Percentiles rank a stretch among this genome's conserved stretches.
Evolutionary conservation across 176 grass and related monocot species (phyloP).

Genomic region (Aegilops speltoides): DNA sequence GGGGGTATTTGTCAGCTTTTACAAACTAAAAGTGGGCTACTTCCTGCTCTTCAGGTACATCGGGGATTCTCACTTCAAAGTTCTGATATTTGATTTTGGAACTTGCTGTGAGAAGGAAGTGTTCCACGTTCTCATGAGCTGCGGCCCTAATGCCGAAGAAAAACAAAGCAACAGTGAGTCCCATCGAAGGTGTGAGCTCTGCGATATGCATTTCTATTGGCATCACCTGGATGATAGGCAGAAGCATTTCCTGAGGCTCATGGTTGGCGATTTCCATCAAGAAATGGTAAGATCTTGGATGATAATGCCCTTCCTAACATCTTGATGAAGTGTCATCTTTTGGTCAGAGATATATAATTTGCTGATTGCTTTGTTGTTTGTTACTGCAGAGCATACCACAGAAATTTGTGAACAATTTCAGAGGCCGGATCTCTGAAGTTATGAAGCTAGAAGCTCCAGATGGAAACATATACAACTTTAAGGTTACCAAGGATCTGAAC

Average conservation of each 20-base stretch:
- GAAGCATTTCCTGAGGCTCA: conserved; percentile 3
- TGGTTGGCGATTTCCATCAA: background rate
- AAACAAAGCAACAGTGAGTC: background rate
- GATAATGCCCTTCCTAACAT: background rate
- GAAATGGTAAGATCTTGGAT: conserved; percentile 3
- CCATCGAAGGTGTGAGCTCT: background rate
- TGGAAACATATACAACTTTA: conserved; percentile 23
- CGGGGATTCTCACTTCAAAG: conserved; percentile 45
- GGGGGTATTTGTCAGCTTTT: conserved; percentile 25
- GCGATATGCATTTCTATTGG: conserved; percentile 10
- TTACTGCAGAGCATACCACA: conserved; percentile 39
- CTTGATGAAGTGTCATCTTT: background rate
- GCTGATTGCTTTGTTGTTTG: background rate
- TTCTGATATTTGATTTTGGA: conserved; percentile 40
- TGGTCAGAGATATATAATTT: background rate
- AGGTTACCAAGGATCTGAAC: conserved; percentile 2
- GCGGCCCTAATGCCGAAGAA: background rate
- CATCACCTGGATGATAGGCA: background rate
- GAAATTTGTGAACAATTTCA: conserved; percentile 40
- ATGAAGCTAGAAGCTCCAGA: conserved; percentile 38
- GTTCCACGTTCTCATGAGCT: conserved; percentile 14
- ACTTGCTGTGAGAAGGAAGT: conserved; percentile 42
- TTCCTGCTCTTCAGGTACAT: conserved; percentile 44
- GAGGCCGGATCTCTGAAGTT: conserved; percentile 17
- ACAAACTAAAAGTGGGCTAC: conserved; percentile 23